These are phyloP conservation scores for Blakeslea trispora DNA, from an alignment of 371 early-diverging fungal genomes.

Conservation along the genomic window DNA sequence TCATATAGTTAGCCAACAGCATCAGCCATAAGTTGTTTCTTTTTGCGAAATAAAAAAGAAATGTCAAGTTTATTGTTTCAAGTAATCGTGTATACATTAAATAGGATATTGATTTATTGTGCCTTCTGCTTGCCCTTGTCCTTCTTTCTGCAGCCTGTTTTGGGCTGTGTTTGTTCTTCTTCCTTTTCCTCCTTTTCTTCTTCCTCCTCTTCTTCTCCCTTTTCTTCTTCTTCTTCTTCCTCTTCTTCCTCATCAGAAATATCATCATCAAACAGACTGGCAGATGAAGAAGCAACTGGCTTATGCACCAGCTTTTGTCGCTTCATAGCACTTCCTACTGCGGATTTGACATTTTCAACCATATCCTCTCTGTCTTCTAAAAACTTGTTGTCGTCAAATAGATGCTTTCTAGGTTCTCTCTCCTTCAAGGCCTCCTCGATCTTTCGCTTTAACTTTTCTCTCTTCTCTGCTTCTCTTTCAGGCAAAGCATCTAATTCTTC, in stretches of 20 bases:
- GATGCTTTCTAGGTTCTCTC: conserved; percentile 69
- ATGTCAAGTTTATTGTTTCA: too few species aligned
- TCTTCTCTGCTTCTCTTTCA: conserved; percentile 67
- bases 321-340: conserved; percentile 59
- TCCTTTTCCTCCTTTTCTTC: conserved; percentile 29
- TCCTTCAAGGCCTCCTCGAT: conserved; percentile 81
- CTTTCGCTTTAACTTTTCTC: conserved; percentile 74
- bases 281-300: conserved; percentile 23
- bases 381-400: conserved; percentile 84
- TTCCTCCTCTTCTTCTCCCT: conserved; percentile 20
- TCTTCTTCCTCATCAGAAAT: conserved; percentile 18
- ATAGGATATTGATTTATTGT: too few species aligned
- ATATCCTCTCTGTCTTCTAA: conserved; percentile 73
- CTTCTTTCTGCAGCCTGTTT: conserved; percentile 15
- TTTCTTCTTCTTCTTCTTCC: conserved; percentile 29
- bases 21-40: too few species aligned
- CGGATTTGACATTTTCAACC: conserved; percentile 69
- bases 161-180: conserved; percentile 15
- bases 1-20: too few species aligned
- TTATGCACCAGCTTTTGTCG: conserved; percentile 30
- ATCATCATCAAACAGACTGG: conserved; percentile 45
- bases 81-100: too few species aligned
- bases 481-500: conserved; percentile 77
- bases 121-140: conserved; percentile 3
- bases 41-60: too few species aligned